A percentile compares a stretch with the other conserved stretches of the same genome.
These are phyloP conservation scores for Phytophthora kernoviae DNA, from an alignment of 352 stramenopile genomes.

Conservation along the genomic window DNA sequence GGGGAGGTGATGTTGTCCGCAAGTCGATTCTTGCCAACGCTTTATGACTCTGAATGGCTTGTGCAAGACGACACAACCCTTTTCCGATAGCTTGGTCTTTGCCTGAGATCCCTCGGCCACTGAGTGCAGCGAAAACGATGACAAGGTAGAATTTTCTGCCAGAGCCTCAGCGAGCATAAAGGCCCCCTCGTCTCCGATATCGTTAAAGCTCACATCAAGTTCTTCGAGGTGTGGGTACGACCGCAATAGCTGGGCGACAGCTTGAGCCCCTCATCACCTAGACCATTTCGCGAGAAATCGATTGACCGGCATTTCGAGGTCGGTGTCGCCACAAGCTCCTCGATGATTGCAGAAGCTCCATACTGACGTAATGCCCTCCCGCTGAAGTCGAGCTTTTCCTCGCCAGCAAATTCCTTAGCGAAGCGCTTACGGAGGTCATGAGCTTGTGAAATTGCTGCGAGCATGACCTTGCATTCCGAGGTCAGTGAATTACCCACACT, in stretches of 20 bases:
- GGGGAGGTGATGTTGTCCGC: constrained; percentile 52
- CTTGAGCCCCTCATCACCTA: constrained; percentile 63
- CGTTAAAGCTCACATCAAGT: constrained; percentile 77
- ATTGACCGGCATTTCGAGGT: constrained; percentile 34
- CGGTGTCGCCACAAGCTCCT: constrained; percentile 36
- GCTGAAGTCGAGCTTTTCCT: constrained; percentile 49
- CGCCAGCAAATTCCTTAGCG: constrained; percentile 37
- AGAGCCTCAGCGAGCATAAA: constrained; percentile 49
- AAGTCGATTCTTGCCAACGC: constrained; percentile 51
- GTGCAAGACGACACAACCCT: constrained; percentile 40
- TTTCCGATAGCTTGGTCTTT: constrained; percentile 49
- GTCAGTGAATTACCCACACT: constrained; percentile 50
- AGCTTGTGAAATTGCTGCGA: constrained; percentile 55
- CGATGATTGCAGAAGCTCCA: constrained; percentile 46
- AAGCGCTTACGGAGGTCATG: constrained; percentile 64
- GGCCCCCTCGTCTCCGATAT: constrained; percentile 63
- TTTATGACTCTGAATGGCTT: constrained; percentile 41
- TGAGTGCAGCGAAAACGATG: constrained; percentile 52
- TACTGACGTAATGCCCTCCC: constrained; percentile 52
- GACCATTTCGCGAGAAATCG: constrained; percentile 55
- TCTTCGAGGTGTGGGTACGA: constrained; percentile 39
- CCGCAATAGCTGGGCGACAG: constrained; percentile 46
- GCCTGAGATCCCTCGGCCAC: constrained; percentile 36
- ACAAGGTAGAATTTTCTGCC: constrained; percentile 46
- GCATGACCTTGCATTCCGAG: constrained; percentile 51